Evolutionary conservation across 2,329 filamentous ascomycete species (phyloP).

Genomic region (Pseudogymnoascus sp.): DNA sequence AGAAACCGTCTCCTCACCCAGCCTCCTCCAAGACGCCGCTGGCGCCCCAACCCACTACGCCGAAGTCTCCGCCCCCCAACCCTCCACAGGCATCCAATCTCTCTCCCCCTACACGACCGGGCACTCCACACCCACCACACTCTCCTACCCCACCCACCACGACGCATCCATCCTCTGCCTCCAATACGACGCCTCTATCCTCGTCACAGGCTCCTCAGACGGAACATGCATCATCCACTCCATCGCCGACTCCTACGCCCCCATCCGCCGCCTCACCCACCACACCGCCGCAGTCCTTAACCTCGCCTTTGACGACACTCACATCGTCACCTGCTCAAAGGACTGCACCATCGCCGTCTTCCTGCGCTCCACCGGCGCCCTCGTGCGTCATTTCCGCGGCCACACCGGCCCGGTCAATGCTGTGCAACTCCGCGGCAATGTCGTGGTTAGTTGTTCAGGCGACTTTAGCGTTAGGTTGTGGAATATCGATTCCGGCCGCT

Average conservation of each 20-base stretch:
- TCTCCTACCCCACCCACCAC: constrained; percentile 62
- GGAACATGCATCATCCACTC: constrained; percentile 87
- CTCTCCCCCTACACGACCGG: constrained; percentile 33
- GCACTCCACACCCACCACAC: constrained; percentile 40
- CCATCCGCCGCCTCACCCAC: constrained; percentile 66
- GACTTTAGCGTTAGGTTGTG: constrained; percentile 91
- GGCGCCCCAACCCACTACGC: constrained; percentile 48
- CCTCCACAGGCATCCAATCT: constrained; percentile 32
- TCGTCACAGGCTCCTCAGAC: constrained; percentile 93
- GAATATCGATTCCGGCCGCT: constrained; percentile 83
- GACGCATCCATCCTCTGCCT: constrained; percentile 89
- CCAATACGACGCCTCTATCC: constrained; percentile 85
- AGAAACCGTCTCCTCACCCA: constrained; percentile 47
- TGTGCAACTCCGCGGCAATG: constrained; percentile 87
- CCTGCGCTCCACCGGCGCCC: constrained; percentile 70
- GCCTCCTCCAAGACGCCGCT: constrained; percentile 44
- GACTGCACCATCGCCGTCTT: constrained; percentile 90
- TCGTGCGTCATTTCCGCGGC: constrained; percentile 72
- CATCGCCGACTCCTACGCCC: constrained; percentile 67
- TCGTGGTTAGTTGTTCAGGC: constrained; percentile 86
- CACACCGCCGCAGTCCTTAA: constrained; percentile 89
- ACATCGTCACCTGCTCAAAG: constrained; percentile 96
- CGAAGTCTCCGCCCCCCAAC: constrained; percentile 34
- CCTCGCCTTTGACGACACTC: constrained; percentile 81
- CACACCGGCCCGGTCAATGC: constrained; percentile 93